A percentile compares a stretch with the other conserved stretches of the same genome.
These are phyloP conservation scores for Dendrobium huoshanense DNA, from an alignment of 106 monocot genomes.

Conservation along the genomic window DNA sequence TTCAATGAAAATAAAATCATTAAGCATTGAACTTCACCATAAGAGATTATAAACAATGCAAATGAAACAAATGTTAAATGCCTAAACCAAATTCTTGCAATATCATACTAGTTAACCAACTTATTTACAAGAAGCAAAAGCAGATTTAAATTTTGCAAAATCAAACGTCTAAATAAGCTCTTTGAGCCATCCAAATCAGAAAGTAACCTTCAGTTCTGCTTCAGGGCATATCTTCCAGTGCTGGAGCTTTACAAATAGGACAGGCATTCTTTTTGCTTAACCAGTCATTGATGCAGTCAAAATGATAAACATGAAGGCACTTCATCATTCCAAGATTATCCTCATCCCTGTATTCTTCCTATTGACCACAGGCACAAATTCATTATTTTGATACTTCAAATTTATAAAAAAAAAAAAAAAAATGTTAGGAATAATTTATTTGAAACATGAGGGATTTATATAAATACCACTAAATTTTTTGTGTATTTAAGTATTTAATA, in stretches of 20 bases:
- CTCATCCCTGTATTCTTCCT: slow-evolving; percentile 57
- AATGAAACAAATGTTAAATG: not conserved
- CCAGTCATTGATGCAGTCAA: slow-evolving; percentile 64
- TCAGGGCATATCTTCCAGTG: slow-evolving; percentile 19
- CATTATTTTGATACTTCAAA: not conserved
- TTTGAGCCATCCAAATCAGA: not conserved
- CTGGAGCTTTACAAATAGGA: slow-evolving; percentile 70
- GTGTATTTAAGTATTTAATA: too few relatives aligned
- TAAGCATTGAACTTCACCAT: not conserved
- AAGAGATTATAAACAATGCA: not conserved
- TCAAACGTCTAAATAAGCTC: not conserved
- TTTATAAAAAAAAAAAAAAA: too few relatives aligned
- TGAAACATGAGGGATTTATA: too few relatives aligned
- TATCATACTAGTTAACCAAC: not conserved
- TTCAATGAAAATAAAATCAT: too few relatives aligned
- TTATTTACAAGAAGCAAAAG: not conserved
- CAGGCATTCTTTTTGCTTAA: slow-evolving; percentile 60
- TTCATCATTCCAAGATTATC: slow-evolving; percentile 46
- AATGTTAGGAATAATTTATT: too few relatives aligned
- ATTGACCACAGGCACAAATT: not conserved
- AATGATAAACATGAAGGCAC: slow-evolving; percentile 65
- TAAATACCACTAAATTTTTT: too few relatives aligned
- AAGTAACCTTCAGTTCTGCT: not conserved
- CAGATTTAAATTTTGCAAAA: not conserved
- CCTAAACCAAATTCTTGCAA: not conserved